Conservation (phyloP, 1,284 basidiomycete genomes). For the Cutaneotrichosporon sp. region DNA sequence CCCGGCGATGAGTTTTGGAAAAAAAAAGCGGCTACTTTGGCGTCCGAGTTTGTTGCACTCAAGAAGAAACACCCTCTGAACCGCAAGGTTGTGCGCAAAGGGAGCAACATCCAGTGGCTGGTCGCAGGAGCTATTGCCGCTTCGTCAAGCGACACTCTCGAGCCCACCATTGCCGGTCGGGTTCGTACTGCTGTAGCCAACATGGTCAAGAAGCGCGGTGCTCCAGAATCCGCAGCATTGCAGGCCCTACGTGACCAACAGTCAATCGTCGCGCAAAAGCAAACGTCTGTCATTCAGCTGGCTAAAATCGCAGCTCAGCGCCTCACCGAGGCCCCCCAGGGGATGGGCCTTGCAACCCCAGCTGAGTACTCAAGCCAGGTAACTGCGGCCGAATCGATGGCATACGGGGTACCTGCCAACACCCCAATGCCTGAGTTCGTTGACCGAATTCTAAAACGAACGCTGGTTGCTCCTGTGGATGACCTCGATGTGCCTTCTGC, state of each 20-base stretch:
- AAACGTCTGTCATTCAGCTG: neutral
- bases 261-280: neutral
- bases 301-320: neutral
- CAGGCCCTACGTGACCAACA: neutral
- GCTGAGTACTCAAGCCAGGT: neutral
- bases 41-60: neutral
- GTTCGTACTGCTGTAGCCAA: constrained; percentile 1
- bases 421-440: constrained; percentile 2
- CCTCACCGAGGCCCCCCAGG: neutral
- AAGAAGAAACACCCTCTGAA: neutral
- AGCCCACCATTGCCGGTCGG: neutral
- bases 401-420: neutral
- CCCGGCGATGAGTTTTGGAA: neutral
- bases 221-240: neutral
- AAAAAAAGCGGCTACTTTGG: neutral
- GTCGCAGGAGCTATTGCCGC: neutral
- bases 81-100: neutral
- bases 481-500: constrained; percentile 1
- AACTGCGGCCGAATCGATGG: neutral
- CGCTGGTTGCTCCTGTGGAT: neutral
- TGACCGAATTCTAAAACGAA: neutral
- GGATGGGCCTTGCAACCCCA: neutral
- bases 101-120: constrained; percentile 3
- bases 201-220: constrained; percentile 9
- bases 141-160: neutral